Base-by-base conservation (phyloP, 805 yeast species). In the Scheffersomyces amazonensis region DNA sequence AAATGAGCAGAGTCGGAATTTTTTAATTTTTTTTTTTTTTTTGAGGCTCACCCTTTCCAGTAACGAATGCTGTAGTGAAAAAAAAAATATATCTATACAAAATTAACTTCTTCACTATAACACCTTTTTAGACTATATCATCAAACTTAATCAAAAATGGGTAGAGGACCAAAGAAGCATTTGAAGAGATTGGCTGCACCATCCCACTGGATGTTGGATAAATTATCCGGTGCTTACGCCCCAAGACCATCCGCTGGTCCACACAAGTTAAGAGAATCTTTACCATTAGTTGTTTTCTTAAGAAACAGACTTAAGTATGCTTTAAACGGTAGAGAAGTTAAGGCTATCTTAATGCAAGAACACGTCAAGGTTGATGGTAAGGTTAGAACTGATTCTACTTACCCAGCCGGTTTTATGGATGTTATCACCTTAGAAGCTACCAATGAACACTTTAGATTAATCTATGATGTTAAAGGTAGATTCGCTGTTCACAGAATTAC, bases 191-290 rank as follows among this genome's bases (percentile, higher is more conserved):
- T 91, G 77, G 96, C 98, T 74, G 99, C 99, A 74, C 99, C 99
- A 82, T 85, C 90, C 81, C 99, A 93, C 85, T 93, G 99, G 99
- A 87, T 93, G 95, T 87, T 93, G 81, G 99, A 95, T 95, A 93
- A 93, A 80, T 81, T 93, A 79, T 87, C 97, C 69, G 99, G 99
- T 73, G 80, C 87, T 68, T 93, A 93, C 74, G 99, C 99, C 54
- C 99, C 99, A 80, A 89, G 98, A 80, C 96, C 98, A 69, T 89
- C 97, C 53, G 84, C 96, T 62, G 99, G 99, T 81, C 99, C 99
- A 72, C 99, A 91, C 82, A 93, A 91, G 78, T 82, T 90, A 71
- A 84, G 97, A 75, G 98, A 90, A 80, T 90, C 96, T 50, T 84
- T 90, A 68, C 98, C 98, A 70, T 83, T 90, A 75, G 81, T 91